Base-by-base conservation (phyloP, 495 filamentous ascomycete species). In the Neurospora discreta region DNA sequence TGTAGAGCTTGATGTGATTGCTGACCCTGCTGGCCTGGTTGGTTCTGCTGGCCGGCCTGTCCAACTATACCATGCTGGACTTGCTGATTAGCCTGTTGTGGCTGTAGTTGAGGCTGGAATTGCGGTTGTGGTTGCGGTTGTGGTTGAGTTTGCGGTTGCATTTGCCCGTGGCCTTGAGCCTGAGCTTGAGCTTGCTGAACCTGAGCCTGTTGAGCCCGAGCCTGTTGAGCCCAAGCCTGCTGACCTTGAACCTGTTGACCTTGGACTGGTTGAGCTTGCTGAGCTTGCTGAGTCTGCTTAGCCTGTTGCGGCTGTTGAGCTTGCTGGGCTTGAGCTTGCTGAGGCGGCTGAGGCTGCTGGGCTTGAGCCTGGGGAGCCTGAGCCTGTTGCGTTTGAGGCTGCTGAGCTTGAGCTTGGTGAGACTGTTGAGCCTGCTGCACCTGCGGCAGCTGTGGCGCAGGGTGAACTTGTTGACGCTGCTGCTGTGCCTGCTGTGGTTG, bases 51-150 rank as follows among this genome's bases (percentile, higher is more conserved):
- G 23, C 39, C 20, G n/a, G 39, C 38, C 69, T 39, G 69, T 70
- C 33, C 68, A 26, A 52, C 44, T 23, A 15, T 20, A 69, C 46
- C 44, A 68, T 36, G 72, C 70, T 39, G 72, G 46, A 44, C 69
- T 71, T 68, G 74, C 41, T 76, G 76, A 11, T 68, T 72, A 15
- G 69, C 69, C 44, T 78, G 76, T 70, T 76, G 76, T 42, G 69
- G 72, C 52, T 68, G n/a, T n/a, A n/a, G n/a, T n/a, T n/a, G n/a
- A n/a, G n/a, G n/a, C n/a, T n/a, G n/a, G n/a, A n/a, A n/a, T n/a
- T n/a, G n/a, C n/a, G 26, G 52, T 60, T 26, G 52, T 26, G 52
- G 52, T 30, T 60, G 52, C 52, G 30, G 52, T 60, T 60, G 23
- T 60, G 52, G 26, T 60, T 60, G 52, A 33, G 52, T 15, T 33